Conservation (phyloP, 352 stramenopile genomes). For the Elongisporangium prolatum region DNA sequence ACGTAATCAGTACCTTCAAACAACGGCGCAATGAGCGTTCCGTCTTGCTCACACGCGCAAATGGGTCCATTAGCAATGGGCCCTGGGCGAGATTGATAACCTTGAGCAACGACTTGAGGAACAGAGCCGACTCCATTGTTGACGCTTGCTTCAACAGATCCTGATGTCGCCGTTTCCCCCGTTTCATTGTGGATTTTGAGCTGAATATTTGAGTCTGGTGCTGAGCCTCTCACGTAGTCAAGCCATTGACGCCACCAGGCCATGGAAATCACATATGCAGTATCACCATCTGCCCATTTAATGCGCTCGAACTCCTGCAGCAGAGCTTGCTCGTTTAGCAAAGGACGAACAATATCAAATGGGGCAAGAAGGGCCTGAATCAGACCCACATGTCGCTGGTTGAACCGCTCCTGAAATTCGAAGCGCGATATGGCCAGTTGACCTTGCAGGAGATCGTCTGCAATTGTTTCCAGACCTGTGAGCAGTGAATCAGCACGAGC, state of each 20-base stretch:
- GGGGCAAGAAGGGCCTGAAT: constrained; percentile 44
- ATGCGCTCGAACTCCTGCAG: constrained; percentile 25
- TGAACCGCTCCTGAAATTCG: constrained; percentile 23
- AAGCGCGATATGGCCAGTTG: constrained; percentile 12
- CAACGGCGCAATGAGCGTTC: constrained; percentile 24
- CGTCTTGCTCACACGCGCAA: constrained; percentile 28
- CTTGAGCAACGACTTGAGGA: not conserved
- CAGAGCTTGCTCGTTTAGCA: constrained; percentile 40
- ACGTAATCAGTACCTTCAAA: constrained; percentile 37
- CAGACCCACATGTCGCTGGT: constrained; percentile 19
- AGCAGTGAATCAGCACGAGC: constrained; percentile 18
- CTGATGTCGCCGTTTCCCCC: not conserved
- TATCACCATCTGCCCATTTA: constrained; percentile 40
- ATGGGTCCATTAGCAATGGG: constrained; percentile 40
- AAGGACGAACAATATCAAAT: constrained; percentile 45
- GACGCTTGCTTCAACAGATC: not conserved
- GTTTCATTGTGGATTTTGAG: not conserved
- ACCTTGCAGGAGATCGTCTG: constrained; percentile 17
- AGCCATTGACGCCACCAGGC: constrained; percentile 60
- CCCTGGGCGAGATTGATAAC: constrained; percentile 21
- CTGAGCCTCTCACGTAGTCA: constrained; percentile 15
- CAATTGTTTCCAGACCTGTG: constrained; percentile 6
- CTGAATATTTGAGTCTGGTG: constrained; percentile 4
- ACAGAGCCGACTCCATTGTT: not conserved
- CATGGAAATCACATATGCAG: constrained; percentile 40